These are phyloP conservation scores for Talaromyces ruber DNA, from an alignment of 495 filamentous ascomycete genomes.

Conservation along the genomic window DNA sequence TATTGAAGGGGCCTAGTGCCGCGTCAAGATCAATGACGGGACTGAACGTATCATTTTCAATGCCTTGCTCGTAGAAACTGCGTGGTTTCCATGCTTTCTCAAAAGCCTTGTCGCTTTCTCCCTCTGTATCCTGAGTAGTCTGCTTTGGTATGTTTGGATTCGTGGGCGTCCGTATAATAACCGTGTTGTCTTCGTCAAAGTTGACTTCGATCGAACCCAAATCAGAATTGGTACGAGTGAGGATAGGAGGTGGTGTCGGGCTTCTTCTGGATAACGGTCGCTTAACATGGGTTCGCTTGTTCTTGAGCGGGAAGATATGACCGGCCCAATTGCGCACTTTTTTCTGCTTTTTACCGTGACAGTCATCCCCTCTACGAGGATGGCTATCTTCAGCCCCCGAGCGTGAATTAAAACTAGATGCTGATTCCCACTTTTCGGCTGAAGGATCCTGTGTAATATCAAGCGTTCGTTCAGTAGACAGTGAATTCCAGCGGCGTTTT, in stretches of 20 bases:
- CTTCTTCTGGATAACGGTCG: conserved; percentile 17
- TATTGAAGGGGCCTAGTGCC: conserved; percentile 89
- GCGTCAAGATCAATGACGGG: conserved; percentile 92
- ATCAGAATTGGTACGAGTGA: conserved; percentile 34
- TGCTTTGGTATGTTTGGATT: conserved; percentile 22
- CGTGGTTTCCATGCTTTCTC: conserved; percentile 40
- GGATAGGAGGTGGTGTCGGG: conserved; percentile 31
- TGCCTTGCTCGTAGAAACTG: conserved; percentile 33
- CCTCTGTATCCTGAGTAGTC: conserved; percentile 15
- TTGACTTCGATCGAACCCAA: conserved; percentile 37
- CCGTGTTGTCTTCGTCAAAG: conserved; percentile 47
- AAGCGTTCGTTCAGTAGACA: not conserved
- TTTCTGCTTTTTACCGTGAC: conserved; percentile 59
- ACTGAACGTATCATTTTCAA: conserved; percentile 53
- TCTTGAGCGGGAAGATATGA: conserved; percentile 64
- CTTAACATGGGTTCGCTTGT: conserved; percentile 35
- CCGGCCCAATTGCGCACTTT: conserved; percentile 78
- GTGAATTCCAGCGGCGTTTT: not conserved
- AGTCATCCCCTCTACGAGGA: conserved; percentile 22
- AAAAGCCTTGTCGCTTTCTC: conserved; percentile 18
- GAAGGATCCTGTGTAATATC: not conserved
- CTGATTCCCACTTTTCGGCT: conserved; percentile 4
- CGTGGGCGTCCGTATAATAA: conserved; percentile 37
- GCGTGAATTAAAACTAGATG: conserved; percentile 1
- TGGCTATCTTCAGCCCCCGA: not conserved